Evolutionary conservation across 2,329 filamentous ascomycete genomes (phyloP).

Genomic region (Fusarium staphyleae): DNA sequence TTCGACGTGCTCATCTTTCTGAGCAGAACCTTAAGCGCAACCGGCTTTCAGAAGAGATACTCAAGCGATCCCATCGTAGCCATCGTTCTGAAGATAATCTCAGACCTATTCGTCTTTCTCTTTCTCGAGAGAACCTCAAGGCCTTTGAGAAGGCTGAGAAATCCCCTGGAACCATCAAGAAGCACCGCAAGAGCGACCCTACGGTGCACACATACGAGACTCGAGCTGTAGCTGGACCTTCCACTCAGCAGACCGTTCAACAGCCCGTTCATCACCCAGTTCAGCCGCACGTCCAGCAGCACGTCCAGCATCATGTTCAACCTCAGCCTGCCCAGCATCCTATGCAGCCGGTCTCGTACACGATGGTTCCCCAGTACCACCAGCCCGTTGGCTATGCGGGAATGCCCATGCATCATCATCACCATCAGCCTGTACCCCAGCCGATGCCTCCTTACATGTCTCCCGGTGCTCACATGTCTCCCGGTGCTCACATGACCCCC

Average conservation of each 20-base stretch:
- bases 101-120: not conserved
- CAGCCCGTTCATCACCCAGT: too few species aligned
- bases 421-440: not conserved
- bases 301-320: not conserved
- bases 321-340: not conserved
- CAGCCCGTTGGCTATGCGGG: conserved; percentile 6
- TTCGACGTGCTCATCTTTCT: conserved; percentile 7
- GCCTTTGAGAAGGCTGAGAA: conserved; percentile 1
- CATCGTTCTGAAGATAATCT: conserved; percentile 10
- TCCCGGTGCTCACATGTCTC: too few species aligned
- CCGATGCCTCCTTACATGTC: conserved; percentile 5
- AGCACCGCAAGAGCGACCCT: conserved; percentile 13
- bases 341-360: not conserved
- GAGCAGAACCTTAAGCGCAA: conserved; percentile 26
- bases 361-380: not conserved
- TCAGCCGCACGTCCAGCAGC: too few species aligned
- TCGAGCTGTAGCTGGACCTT: not conserved
- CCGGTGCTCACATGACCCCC: too few species aligned
- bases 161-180: not conserved
- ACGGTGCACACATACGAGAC: not conserved
- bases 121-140: conserved; percentile 6
- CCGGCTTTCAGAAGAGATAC: not conserved
- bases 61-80: not conserved
- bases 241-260: not conserved
- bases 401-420: conserved; percentile 3